phyloP scores from a whole-genome alignment of 495 filamentous ascomycete species.

The Annulohypoxylon stygium region DNA sequence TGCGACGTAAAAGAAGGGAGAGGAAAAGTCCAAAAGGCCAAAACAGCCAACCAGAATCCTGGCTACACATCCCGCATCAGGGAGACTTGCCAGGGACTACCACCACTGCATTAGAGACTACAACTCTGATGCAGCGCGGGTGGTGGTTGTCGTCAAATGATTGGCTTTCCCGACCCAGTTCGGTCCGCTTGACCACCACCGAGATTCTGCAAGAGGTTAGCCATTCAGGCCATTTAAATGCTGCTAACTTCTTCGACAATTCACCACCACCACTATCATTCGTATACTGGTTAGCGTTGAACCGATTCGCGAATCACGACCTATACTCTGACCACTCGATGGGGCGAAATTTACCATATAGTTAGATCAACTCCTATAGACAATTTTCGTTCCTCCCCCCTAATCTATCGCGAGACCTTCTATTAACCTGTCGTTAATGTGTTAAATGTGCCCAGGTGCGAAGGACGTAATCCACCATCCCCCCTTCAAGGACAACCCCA shows the following conservation, averaged over 20 bases:
- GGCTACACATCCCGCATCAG: conserved; percentile 35
- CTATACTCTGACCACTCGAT: conserved; percentile 13
- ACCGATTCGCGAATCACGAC: conserved; percentile 29
- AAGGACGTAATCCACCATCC: conserved; percentile 11
- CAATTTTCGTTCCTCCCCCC: conserved; percentile 13
- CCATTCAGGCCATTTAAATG: conserved; percentile 9
- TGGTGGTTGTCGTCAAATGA: conserved; percentile 30
- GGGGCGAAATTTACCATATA: conserved; percentile 11
- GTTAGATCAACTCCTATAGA: conserved; percentile 4
- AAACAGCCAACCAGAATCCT: conserved; percentile 42
- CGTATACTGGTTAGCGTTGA: conserved; percentile 24
- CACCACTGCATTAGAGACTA: conserved; percentile 1
- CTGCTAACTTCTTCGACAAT: conserved; percentile 5
- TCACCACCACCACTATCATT: conserved; percentile 8
- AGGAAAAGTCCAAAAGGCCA: conserved; percentile 22
- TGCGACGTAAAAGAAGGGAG: conserved; percentile 27
- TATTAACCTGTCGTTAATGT: conserved; percentile 11
- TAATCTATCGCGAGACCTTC: conserved; percentile 14
- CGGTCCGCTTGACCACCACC: conserved; percentile 26
- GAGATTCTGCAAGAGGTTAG: conserved; percentile 27
- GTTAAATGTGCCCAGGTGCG: neutral
- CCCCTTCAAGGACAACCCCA: conserved; percentile 8
- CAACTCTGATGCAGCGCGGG: conserved; percentile 33
- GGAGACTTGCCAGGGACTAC: neutral
- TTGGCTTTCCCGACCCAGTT: conserved; percentile 33